Evolutionary conservation across 78 protist genomes (phyloP).

Genomic region (Anaeramoeba flamelloides): DNA sequence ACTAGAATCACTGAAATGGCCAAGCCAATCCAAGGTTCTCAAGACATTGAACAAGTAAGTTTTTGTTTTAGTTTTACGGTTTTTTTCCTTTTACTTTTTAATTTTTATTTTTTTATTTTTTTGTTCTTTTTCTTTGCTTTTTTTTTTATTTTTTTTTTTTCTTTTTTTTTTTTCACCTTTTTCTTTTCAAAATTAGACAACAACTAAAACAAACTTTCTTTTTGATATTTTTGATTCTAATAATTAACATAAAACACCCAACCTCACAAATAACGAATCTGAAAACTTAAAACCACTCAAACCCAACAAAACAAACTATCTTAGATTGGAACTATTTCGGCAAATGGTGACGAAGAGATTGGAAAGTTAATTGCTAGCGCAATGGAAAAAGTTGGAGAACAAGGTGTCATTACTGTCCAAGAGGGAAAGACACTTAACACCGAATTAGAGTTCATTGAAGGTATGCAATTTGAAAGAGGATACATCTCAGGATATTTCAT

Average conservation of each 20-base stretch:
- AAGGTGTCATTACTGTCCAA: conserved; percentile 94
- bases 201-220: too few relatives aligned
- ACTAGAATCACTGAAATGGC: conserved; percentile 42
- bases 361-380: conserved; percentile 89
- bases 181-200: too few relatives aligned
- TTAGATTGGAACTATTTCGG: conserved; percentile 91
- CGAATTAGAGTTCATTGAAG: conserved; percentile 88
- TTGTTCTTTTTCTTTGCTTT: too few relatives aligned
- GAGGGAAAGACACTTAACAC: conserved; percentile 88
- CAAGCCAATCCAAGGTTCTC: conserved; percentile 68
- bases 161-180: too few relatives aligned
- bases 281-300: neutral
- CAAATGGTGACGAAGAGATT: conserved; percentile 86
- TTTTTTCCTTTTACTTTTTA: too few relatives aligned
- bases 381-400: conserved; percentile 91
- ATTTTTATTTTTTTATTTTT: too few relatives aligned
- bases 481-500: conserved; percentile 85
- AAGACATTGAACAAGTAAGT: conserved; percentile 71
- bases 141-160: too few relatives aligned
- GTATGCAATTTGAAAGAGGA: conserved; percentile 94
- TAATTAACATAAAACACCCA: too few relatives aligned
- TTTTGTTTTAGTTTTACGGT: too few relatives aligned
- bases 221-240: too few relatives aligned
- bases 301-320: neutral
- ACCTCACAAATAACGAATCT: too few relatives aligned